Evolutionary conservation across 2,329 filamentous ascomycete species (phyloP).

Genomic region (Myriosclerotinia duriaeana): DNA sequence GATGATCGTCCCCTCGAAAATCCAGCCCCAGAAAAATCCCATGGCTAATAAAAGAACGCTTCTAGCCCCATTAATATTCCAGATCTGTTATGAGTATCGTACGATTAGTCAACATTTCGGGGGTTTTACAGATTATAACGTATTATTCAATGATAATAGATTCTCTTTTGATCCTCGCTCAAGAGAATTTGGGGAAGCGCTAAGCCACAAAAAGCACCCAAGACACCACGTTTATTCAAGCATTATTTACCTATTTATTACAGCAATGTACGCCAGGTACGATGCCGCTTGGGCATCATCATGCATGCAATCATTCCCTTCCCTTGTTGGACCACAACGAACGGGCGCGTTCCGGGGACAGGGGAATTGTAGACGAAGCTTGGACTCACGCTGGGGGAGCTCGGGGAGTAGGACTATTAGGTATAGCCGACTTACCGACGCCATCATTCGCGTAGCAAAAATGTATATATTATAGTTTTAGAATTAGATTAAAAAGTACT

Average conservation of each 20-base stretch:
- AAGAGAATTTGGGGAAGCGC: conserved; percentile 21
- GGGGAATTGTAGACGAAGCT: conserved; percentile 26
- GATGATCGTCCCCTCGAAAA: conserved; percentile 10
- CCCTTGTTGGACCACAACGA: conserved; percentile 8
- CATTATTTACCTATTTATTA: conserved; percentile 24
- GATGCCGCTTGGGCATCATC: conserved; percentile 31
- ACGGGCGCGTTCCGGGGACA: conserved; percentile 19
- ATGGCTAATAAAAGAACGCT: conserved; percentile 12
- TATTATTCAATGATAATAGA: too few species aligned
- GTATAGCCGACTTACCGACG: too few species aligned
- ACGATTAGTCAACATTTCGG: conserved; percentile 7
- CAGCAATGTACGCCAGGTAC: conserved; percentile 26
- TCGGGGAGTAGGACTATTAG: too few species aligned
- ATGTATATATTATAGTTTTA: too few species aligned
- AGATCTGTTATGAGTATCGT: neutral
- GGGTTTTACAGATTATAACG: neutral
- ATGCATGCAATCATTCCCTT: conserved; percentile 30
- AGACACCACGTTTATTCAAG: conserved; percentile 30
- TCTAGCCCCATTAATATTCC: conserved; percentile 16
- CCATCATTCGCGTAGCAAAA: too few species aligned
- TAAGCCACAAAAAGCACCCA: conserved; percentile 28
- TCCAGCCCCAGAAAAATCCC: neutral
- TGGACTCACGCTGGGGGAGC: conserved; percentile 23
- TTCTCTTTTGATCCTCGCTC: neutral
- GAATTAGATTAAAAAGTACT: too few species aligned